These are phyloP conservation scores for Imleria badia DNA, from an alignment of 768 basidiomycete species.

Conservation along the genomic window DNA sequence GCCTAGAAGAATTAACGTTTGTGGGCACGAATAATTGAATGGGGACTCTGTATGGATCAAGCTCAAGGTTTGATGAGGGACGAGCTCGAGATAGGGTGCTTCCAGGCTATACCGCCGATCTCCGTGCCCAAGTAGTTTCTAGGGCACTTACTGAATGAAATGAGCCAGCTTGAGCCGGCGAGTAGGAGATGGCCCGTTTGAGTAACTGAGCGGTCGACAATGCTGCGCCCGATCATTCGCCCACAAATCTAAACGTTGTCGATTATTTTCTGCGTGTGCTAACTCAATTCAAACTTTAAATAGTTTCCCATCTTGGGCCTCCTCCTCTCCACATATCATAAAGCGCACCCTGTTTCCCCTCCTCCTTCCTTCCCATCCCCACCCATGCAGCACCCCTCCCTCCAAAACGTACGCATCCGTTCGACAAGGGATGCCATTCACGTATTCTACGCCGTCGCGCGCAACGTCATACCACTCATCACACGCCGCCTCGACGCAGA, in stretches of 20 bases:
- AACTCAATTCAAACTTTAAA: conserved; percentile 66
- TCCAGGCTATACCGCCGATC: conserved; percentile 15
- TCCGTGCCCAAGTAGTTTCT: neutral
- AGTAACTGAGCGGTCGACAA: neutral
- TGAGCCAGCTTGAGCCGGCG: neutral
- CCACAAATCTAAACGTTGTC: conserved; percentile 13
- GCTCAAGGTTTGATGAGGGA: conserved; percentile 28
- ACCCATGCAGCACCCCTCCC: conserved; percentile 72
- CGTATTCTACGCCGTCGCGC: conserved; percentile 77
- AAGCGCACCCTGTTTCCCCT: conserved; percentile 27
- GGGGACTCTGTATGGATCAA: neutral
- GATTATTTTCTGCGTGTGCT: conserved; percentile 23
- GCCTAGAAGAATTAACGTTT: conserved; percentile 24
- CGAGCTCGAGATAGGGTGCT: conserved; percentile 3
- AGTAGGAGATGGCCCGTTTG: too few species aligned
- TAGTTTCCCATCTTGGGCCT: conserved; percentile 31
- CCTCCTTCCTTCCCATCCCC: conserved; percentile 28
- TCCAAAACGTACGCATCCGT: conserved; percentile 73
- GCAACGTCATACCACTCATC: conserved; percentile 67
- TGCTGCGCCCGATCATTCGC: conserved; percentile 23
- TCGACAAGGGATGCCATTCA: conserved; percentile 79
- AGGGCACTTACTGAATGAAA: neutral
- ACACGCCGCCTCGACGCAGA: conserved; percentile 81
- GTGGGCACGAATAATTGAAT: conserved; percentile 6
- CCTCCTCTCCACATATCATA: conserved; percentile 37